These are phyloP conservation scores for Isatis tinctoria DNA, from an alignment of 345 rosid genomes.

Conservation along the genomic window DNA sequence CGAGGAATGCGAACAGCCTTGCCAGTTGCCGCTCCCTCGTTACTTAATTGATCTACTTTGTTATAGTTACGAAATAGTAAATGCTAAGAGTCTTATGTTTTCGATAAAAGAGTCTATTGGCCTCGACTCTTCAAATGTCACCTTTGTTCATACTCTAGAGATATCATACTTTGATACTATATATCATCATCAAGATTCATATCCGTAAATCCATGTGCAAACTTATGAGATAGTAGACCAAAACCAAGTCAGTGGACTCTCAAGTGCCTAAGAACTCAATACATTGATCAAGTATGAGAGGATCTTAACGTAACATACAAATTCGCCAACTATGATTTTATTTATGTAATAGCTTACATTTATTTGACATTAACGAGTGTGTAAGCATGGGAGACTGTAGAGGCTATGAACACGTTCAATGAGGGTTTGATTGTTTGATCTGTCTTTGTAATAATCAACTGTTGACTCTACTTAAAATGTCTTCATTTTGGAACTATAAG, in stretches of 20 bases:
- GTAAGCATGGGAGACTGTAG: neutral
- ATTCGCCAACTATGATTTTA: neutral
- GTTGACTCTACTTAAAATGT: neutral
- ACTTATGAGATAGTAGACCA: no score
- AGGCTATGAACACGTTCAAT: no score
- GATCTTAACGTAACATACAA: neutral
- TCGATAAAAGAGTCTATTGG: neutral
- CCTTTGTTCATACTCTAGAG: no score
- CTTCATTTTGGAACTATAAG: neutral
- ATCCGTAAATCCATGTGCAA: no score
- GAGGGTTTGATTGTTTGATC: neutral
- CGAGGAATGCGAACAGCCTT: no score
- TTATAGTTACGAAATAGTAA: neutral
- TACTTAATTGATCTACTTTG: neutral
- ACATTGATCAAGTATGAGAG: neutral
- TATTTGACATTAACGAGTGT: neutral
- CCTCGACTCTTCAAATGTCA: no score
- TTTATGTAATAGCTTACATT: neutral
- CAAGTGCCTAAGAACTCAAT: no score
- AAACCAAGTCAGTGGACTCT: no score
- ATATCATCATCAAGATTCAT: no score
- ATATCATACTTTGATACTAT: no score
- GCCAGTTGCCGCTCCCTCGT: neutral
- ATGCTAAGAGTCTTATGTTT: neutral
- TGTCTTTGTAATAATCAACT: neutral